These are phyloP conservation scores for Candida coquimbonensis DNA, from an alignment of 805 yeast genomes.

Conservation along the genomic window DNA sequence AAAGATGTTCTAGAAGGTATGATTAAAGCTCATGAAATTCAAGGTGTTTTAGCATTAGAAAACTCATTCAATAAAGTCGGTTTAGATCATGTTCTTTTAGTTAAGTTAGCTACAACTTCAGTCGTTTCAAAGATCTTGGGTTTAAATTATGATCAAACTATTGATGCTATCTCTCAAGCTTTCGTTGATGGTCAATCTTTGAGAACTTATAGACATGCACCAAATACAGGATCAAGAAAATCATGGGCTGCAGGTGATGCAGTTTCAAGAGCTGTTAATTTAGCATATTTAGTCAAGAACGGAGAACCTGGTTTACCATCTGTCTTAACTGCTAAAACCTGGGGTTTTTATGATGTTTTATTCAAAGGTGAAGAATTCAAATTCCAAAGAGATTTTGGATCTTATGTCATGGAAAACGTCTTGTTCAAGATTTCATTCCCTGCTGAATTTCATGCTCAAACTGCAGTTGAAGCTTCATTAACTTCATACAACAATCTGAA, in stretches of 20 bases:
- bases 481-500: slow-evolving; percentile 32
- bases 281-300: slow-evolving; percentile 43
- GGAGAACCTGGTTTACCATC: slow-evolving; percentile 55
- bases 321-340: slow-evolving; percentile 46
- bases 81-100: slow-evolving; percentile 51
- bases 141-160: slow-evolving; percentile 40
- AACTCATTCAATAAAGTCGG: slow-evolving; percentile 56
- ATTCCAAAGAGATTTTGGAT: slow-evolving; percentile 48
- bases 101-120: slow-evolving; percentile 55
- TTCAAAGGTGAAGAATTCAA: slow-evolving; percentile 45
- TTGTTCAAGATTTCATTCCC: slow-evolving; percentile 57
- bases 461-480: slow-evolving; percentile 55
- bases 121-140: slow-evolving; percentile 52
- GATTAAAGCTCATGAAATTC: slow-evolving; percentile 61
- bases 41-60: slow-evolving; percentile 51
- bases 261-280: slow-evolving; percentile 48
- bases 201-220: slow-evolving; percentile 58
- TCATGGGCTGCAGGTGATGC: slow-evolving; percentile 70
- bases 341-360: slow-evolving; percentile 62
- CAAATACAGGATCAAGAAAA: slow-evolving; percentile 56
- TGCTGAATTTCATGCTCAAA: slow-evolving; percentile 61
- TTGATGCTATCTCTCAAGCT: slow-evolving; percentile 51
- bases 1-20: slow-evolving; percentile 46
- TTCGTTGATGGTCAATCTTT: slow-evolving; percentile 54
- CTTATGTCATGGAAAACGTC: slow-evolving; percentile 58